Percentiles rank a stretch among this genome's conserved stretches.
Conservation (phyloP, 2,329 filamentous ascomycete species). For the Ceratocystis alfenasii region DNA sequence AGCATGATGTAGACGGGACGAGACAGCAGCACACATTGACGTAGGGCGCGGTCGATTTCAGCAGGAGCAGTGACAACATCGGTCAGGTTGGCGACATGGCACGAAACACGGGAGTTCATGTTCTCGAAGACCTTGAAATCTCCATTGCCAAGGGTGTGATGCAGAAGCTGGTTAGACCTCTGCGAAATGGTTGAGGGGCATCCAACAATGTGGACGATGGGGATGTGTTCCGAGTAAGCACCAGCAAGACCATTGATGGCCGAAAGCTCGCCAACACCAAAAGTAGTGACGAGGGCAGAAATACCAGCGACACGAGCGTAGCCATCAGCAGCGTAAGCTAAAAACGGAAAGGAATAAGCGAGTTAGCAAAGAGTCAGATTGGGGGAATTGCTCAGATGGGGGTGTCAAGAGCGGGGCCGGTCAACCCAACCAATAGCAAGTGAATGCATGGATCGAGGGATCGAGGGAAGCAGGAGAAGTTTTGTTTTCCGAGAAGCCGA, state of each 20-base stretch:
- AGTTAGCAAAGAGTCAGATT: conserved; percentile 16
- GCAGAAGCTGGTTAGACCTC: conserved; percentile 39
- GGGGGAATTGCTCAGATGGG: background rate
- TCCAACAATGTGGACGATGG: conserved; percentile 57
- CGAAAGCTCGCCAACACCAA: conserved; percentile 63
- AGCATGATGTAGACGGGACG: conserved; percentile 75
- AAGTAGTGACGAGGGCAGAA: conserved; percentile 59
- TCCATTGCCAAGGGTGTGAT: conserved; percentile 64
- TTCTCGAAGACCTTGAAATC: conserved; percentile 74
- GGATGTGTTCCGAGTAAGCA: conserved; percentile 60
- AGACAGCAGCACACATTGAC: conserved; percentile 60
- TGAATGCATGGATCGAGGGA: conserved; percentile 12
- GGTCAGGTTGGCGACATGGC: conserved; percentile 57
- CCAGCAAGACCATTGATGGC: conserved; percentile 63
- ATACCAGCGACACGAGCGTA: conserved; percentile 64
- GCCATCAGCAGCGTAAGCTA: conserved; percentile 67
- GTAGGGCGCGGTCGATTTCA: conserved; percentile 66
- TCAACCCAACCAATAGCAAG: background rate
- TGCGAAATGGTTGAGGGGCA: conserved; percentile 40
- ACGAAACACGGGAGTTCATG: conserved; percentile 63
- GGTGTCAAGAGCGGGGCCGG: background rate
- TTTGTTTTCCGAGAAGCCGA: background rate
- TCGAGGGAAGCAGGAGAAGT: background rate
- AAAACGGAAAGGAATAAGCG: conserved; percentile 21
- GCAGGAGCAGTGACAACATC: conserved; percentile 56